Evolutionary conservation across 768 basidiomycete genomes (phyloP).

Genomic region (Hericium rajendrae): DNA sequence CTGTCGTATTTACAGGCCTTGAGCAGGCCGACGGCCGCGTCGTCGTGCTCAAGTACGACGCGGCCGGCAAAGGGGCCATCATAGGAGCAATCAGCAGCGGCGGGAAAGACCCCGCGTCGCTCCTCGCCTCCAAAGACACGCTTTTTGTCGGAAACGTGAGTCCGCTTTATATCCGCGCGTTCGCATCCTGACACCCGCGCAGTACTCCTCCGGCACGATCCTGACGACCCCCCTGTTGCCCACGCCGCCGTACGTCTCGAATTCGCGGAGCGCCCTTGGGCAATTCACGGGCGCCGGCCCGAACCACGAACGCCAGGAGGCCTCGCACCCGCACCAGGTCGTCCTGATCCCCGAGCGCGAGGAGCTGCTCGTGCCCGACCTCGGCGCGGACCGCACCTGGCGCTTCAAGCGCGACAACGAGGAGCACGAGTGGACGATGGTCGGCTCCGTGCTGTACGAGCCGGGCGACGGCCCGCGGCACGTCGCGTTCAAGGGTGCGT

Average conservation of each 20-base stretch:
- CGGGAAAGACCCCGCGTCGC: conserved; percentile 55
- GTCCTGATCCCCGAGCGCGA: conserved; percentile 23
- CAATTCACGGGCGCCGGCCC: conserved; percentile 51
- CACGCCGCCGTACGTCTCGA: conserved; percentile 34
- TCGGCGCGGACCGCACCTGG: conserved; percentile 48
- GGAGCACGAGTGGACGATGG: conserved; percentile 37
- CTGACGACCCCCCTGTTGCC: conserved; percentile 45
- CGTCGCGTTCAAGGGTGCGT: conserved; percentile 50
- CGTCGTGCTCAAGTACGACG: conserved; percentile 47
- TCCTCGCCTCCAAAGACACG: conserved; percentile 46
- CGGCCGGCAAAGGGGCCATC: conserved; percentile 41
- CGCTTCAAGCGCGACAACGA: conserved; percentile 34
- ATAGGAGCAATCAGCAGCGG: conserved; percentile 42
- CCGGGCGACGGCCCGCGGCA: conserved; percentile 67
- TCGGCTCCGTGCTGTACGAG: conserved; percentile 37
- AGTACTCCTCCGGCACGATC: conserved; percentile 67
- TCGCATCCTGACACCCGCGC: background rate
- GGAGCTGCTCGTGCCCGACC: conserved; percentile 28
- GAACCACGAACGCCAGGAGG: conserved; percentile 54
- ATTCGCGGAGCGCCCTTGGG: conserved; percentile 25
- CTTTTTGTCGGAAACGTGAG: conserved; percentile 67
- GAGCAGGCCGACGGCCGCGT: conserved; percentile 62
- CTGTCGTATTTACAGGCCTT: conserved; percentile 55
- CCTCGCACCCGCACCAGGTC: conserved; percentile 74
- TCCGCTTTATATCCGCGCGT: conserved; percentile 9